These are phyloP conservation scores for Yamadazyma phyllophila DNA, from an alignment of 805 yeast species.

Conservation along the genomic window DNA sequence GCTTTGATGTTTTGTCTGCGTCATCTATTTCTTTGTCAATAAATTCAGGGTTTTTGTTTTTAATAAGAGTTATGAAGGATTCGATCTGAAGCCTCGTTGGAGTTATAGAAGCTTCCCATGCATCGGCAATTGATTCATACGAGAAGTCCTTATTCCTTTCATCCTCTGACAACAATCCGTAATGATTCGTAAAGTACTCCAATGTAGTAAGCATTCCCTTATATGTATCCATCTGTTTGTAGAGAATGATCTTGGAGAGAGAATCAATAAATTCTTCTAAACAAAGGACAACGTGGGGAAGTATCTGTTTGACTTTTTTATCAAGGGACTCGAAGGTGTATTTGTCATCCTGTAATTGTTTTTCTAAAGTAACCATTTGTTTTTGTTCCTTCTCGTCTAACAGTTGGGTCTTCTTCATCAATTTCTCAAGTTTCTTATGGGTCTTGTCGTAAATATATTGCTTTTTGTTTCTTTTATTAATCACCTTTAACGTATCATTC, in stretches of 20 bases:
- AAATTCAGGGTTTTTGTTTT: conserved; percentile 36
- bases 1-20: conserved; percentile 24
- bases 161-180: conserved; percentile 20
- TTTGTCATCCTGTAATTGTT: conserved; percentile 27
- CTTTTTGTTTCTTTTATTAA: conserved; percentile 45
- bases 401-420: conserved; percentile 29
- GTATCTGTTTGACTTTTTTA: conserved; percentile 35
- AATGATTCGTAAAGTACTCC: conserved; percentile 21
- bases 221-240: conserved; percentile 36
- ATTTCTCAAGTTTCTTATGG: conserved; percentile 36
- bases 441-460: conserved; percentile 40
- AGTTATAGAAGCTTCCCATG: conserved; percentile 39
- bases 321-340: conserved; percentile 34
- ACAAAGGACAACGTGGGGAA: conserved; percentile 47
- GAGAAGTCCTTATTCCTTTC: conserved; percentile 1
- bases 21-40: conserved; percentile 35
- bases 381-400: conserved; percentile 38
- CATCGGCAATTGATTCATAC: conserved; percentile 33
- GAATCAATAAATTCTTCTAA: conserved; percentile 50
- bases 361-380: conserved; percentile 30
- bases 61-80: conserved; percentile 28
- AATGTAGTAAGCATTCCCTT: conserved; percentile 23
- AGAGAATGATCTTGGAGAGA: conserved; percentile 37
- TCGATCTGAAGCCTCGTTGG: conserved; percentile 39
- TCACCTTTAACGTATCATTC: conserved; percentile 35